Evolutionary conservation across 2,329 filamentous ascomycete species (phyloP).

Genomic region (Coniochaeta pulveracea): DNA sequence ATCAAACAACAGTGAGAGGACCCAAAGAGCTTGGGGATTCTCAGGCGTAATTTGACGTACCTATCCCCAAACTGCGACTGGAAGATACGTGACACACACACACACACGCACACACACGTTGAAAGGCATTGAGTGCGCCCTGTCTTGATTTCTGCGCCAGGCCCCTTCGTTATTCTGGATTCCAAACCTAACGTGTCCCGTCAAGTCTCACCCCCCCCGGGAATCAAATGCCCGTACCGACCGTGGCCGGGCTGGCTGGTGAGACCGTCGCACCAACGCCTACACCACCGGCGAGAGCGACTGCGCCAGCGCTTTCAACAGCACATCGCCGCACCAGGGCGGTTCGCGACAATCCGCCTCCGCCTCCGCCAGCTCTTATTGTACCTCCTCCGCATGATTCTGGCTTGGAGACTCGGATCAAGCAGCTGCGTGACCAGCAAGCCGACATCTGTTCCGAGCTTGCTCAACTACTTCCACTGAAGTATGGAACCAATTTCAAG

Average conservation of each 20-base stretch:
- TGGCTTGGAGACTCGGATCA: slow-evolving; percentile 30
- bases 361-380: slow-evolving; percentile 9
- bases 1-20: no score
- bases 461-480: slow-evolving; percentile 32
- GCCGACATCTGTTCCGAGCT: slow-evolving; percentile 40
- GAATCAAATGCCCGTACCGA: background rate
- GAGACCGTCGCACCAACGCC: background rate
- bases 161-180: no score
- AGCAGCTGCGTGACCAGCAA: slow-evolving; percentile 37
- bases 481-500: slow-evolving; percentile 33
- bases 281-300: background rate
- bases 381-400: slow-evolving; percentile 22
- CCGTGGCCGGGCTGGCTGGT: slow-evolving; percentile 1
- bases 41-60: no score
- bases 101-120: no score
- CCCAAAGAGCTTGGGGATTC: no score
- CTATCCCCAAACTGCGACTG: no score
- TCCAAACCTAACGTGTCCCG: no score
- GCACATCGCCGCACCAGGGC: slow-evolving; percentile 4
- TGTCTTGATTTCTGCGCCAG: no score
- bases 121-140: no score
- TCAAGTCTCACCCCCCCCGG: no score
- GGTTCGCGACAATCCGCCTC: slow-evolving; percentile 6
- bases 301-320: slow-evolving; percentile 6
- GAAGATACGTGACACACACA: no score